Base-by-base conservation (phyloP, 228 moss, liverwort and hornwort species). In the Sphagnum magellanicum region DNA sequence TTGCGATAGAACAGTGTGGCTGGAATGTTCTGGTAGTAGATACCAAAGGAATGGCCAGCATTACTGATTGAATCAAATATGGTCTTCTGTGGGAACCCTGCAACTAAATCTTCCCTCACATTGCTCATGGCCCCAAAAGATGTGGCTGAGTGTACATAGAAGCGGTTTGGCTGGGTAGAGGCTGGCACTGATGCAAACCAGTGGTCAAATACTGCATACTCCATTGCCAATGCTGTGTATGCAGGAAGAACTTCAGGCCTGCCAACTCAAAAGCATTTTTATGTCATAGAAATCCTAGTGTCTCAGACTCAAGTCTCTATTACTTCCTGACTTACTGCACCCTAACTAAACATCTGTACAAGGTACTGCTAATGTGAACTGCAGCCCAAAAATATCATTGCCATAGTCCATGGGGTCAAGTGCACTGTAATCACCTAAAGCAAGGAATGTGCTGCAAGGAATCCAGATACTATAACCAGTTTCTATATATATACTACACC, bases 11-110 rank as follows among this genome's bases (percentile, higher is more conserved):
- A 98, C 68, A 98, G 77, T 0, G 92, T 93, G 32, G 98, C 91
- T 12, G 98, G 98, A 49, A 98, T 77, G 50, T 98, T 93, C 64
- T 98, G 98, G 70, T 90, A 98, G 67, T 98, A 98, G 55, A 98
- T 82, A 3, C 81, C 93, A 74, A 94, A 79, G 14, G 87, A 78
- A 47, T 90, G 87, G 32, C 93, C 91, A 10, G 93, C 82, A 63
- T 93, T 89, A 52, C 75, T 62, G 6, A 98, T 63, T 2, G 91
- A 91, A 69, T 98, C 98, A 66, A 93, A 90, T 59, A 98, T 79
- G 14, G 98, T 80, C 74, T 90, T 98, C 72, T 98, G 98, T 15
- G 98, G 93, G 16, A 98, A 93, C 6, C 98, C 98, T 64, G 82
- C 80, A 4, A 93, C 73, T 50, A 98, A 82, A 49, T 92, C 92